These are phyloP conservation scores for Plasmodium gallinaceum DNA, from an alignment of 169 alveolate genomes.

Conservation along the genomic window DNA sequence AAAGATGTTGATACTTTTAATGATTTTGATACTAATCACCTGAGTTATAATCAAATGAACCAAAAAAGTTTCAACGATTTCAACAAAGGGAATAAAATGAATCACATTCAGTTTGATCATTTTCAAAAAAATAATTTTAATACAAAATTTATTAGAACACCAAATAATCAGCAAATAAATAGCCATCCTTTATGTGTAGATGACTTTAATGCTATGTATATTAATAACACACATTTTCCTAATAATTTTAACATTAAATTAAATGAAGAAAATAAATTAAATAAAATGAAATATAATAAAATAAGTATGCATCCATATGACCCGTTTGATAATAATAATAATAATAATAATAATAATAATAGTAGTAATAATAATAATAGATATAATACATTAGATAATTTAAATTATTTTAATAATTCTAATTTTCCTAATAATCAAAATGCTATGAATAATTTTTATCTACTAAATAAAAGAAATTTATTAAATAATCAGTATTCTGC, in stretches of 20 bases:
- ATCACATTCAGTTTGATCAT: constrained; percentile 8
- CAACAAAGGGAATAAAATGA: constrained; percentile 5
- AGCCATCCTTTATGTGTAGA: constrained; percentile 40
- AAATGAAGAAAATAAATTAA: constrained; percentile 38
- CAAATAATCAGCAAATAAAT: constrained; percentile 13
- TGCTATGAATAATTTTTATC: constrained; percentile 22
- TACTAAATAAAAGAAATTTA: constrained; percentile 48
- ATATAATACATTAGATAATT: not conserved
- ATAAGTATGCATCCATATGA: constrained; percentile 38
- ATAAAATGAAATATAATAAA: constrained; percentile 54
- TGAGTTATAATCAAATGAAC: constrained; percentile 30
- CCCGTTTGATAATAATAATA: constrained; percentile 57
- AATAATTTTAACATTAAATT: constrained; percentile 41
- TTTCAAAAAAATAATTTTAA: constrained; percentile 34
- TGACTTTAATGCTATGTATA: constrained; percentile 20
- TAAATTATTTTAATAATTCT: constrained; percentile 31
- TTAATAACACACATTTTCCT: constrained; percentile 45
- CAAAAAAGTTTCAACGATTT: constrained; percentile 31
- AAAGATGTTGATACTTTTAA: constrained; percentile 46
- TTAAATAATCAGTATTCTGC: constrained; percentile 13
- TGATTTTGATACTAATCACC: constrained; percentile 44
- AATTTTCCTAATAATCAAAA: constrained; percentile 11
- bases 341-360: not conserved
- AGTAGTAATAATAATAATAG: not conserved
- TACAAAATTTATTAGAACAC: constrained; percentile 42